Percentiles rank a stretch among this genome's conserved stretches.
These are phyloP conservation scores for Wickerhamiella hasegawae DNA, from an alignment of 805 yeast genomes.

Conservation along the genomic window DNA sequence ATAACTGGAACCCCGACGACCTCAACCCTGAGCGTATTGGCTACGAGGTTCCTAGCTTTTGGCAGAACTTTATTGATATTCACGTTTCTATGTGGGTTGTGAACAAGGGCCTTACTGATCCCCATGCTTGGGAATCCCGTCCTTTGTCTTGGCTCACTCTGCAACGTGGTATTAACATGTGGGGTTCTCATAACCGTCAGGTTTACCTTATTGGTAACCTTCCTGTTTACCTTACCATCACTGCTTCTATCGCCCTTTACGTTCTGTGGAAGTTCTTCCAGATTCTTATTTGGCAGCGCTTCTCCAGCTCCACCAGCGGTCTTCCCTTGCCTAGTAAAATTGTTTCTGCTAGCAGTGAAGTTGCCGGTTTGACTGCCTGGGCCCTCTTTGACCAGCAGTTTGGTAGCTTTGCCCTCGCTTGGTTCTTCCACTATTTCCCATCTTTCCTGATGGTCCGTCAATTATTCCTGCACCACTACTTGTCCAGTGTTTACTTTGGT, in stretches of 20 bases:
- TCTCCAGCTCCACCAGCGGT: constrained; percentile 1
- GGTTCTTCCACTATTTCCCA: constrained; percentile 42
- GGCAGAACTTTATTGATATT: constrained; percentile 36
- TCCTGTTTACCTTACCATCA: constrained; percentile 35
- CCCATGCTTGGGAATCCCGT: constrained; percentile 35
- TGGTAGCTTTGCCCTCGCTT: constrained; percentile 37
- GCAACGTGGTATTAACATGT: constrained; percentile 43
- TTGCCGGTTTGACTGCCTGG: constrained; percentile 9
- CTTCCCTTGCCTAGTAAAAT: constrained; percentile 2
- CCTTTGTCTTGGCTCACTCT: constrained; percentile 51
- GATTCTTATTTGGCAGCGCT: constrained; percentile 26
- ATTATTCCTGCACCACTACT: constrained; percentile 80
- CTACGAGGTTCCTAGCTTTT: constrained; percentile 27
- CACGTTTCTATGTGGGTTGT: constrained; percentile 40
- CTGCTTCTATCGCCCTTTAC: constrained; percentile 19
- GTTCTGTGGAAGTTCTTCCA: constrained; percentile 16
- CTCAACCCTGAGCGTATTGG: constrained; percentile 21
- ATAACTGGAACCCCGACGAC: constrained; percentile 38
- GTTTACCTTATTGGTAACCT: constrained; percentile 54
- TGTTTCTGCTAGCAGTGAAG: neutral
- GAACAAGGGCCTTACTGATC: constrained; percentile 31
- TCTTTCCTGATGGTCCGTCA: constrained; percentile 78
- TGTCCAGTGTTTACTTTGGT: constrained; percentile 86
- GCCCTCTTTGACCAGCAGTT: constrained; percentile 21
- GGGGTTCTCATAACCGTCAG: constrained; percentile 28